Evolutionary conservation across 768 basidiomycete species (phyloP).

Genomic region (Mycena amicta): DNA sequence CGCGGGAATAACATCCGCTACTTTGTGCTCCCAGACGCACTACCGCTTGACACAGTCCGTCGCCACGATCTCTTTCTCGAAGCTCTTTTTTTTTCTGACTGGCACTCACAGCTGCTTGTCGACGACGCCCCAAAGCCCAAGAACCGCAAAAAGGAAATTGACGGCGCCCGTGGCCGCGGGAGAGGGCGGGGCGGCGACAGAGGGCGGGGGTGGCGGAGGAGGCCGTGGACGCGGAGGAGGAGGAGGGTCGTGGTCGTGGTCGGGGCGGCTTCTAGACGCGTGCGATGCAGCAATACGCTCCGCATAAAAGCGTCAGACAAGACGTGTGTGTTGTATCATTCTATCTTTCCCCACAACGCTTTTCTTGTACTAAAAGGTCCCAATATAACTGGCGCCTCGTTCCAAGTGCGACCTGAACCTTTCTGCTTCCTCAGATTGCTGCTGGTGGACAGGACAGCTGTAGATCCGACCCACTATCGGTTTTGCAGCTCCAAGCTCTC

Average conservation of each 20-base stretch:
- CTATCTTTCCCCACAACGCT: neutral
- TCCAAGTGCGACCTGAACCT: neutral
- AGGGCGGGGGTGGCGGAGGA: constrained; percentile 56
- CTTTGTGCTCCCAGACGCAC: constrained; percentile 95
- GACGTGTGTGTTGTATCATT: neutral
- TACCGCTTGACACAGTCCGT: constrained; percentile 81
- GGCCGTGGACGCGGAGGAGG: constrained; percentile 57
- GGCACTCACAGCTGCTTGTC: constrained; percentile 61
- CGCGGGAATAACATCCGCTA: constrained; percentile 97
- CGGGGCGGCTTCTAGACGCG: constrained; percentile 32
- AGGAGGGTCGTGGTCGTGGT: too few relatives aligned
- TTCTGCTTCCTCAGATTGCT: neutral
- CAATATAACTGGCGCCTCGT: neutral
- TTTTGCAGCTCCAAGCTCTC: constrained; percentile 5
- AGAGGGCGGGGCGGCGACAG: constrained; percentile 47
- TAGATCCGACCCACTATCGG: too few relatives aligned
- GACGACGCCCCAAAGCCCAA: constrained; percentile 98
- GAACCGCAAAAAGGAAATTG: constrained; percentile 78
- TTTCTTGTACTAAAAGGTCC: neutral
- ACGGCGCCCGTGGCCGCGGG: constrained; percentile 66
- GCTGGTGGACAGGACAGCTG: neutral
- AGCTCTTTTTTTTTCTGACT: neutral
- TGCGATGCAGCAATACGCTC: neutral
- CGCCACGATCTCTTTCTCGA: neutral
- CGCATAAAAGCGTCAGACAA: neutral